These are phyloP conservation scores for Mycena rosella DNA, from an alignment of 768 basidiomycete species.

Conservation along the genomic window DNA sequence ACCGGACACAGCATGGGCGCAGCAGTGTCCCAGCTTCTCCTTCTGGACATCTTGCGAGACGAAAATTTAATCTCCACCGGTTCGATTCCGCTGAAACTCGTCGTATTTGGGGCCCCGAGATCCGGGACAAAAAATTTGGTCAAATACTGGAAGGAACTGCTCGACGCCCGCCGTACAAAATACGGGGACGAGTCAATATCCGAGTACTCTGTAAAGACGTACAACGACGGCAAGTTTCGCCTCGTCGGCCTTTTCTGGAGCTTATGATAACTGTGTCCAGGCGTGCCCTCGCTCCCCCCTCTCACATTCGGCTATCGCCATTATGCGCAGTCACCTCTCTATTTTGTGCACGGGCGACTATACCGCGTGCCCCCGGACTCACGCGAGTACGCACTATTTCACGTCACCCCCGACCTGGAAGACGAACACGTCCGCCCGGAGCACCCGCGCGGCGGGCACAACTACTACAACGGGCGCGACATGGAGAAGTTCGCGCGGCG, in stretches of 20 bases:
- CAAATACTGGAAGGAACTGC: slow-evolving; percentile 54
- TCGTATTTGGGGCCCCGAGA: slow-evolving; percentile 65
- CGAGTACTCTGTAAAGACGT: slow-evolving; percentile 66
- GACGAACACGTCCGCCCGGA: slow-evolving; percentile 37
- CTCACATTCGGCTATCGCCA: slow-evolving; percentile 64
- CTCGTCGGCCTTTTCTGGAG: not conserved
- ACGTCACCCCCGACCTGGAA: slow-evolving; percentile 40
- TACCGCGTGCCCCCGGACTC: slow-evolving; percentile 62
- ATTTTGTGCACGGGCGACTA: slow-evolving; percentile 60
- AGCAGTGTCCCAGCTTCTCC: slow-evolving; percentile 63
- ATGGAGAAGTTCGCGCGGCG: slow-evolving; percentile 60
- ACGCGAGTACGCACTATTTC: slow-evolving; percentile 62
- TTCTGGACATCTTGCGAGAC: slow-evolving; percentile 58
- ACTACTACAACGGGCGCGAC: slow-evolving; percentile 71
- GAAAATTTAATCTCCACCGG: slow-evolving; percentile 42
- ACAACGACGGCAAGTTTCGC: slow-evolving; percentile 63
- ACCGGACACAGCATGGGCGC: slow-evolving; percentile 74
- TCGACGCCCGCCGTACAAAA: slow-evolving; percentile 48
- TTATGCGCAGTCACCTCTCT: slow-evolving; percentile 62
- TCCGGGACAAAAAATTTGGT: slow-evolving; percentile 60
- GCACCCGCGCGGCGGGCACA: slow-evolving; percentile 70
- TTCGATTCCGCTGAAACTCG: slow-evolving; percentile 54
- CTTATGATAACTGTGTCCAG: slow-evolving; percentile 49
- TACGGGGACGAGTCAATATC: slow-evolving; percentile 53
- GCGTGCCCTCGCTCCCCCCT: slow-evolving; percentile 71